These are phyloP conservation scores for Mycena vitilis DNA, from an alignment of 768 basidiomycete species.

Conservation along the genomic window DNA sequence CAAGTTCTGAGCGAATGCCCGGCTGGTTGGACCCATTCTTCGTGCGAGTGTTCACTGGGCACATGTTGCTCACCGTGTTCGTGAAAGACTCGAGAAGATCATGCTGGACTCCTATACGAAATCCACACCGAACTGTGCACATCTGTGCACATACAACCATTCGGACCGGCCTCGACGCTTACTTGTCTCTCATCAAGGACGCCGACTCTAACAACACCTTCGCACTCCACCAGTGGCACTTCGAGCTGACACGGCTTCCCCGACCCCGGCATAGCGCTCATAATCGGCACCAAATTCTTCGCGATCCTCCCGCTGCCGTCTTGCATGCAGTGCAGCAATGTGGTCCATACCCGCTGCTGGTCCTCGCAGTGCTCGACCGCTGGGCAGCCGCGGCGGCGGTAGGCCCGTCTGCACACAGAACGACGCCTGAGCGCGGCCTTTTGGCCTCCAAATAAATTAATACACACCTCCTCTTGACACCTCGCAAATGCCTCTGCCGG, in stretches of 20 bases:
- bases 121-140: no score
- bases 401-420: slow-evolving; percentile 35
- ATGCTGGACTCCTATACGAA: no score
- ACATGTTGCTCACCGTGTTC: no score
- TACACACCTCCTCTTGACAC: slow-evolving; percentile 38
- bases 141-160: no score
- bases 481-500: slow-evolving; percentile 37
- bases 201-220: slow-evolving; percentile 7
- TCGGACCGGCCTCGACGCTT: no score
- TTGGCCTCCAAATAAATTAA: background rate
- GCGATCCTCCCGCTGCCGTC: slow-evolving; percentile 38
- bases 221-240: background rate
- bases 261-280: slow-evolving; percentile 24
- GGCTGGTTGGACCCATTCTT: no score
- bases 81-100: no score
- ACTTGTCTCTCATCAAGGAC: background rate
- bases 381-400: slow-evolving; percentile 39
- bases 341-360: slow-evolving; percentile 37
- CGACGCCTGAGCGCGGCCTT: background rate
- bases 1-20: no score
- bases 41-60: no score
- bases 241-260: background rate
- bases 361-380: slow-evolving; percentile 39
- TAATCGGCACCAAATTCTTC: slow-evolving; percentile 33
- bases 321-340: slow-evolving; percentile 37